Evolutionary conservation across 2,329 filamentous ascomycete species (phyloP), one percentile per base, ranked within the genome.

Genomic region (Pseudocercospora vitis): DNA sequence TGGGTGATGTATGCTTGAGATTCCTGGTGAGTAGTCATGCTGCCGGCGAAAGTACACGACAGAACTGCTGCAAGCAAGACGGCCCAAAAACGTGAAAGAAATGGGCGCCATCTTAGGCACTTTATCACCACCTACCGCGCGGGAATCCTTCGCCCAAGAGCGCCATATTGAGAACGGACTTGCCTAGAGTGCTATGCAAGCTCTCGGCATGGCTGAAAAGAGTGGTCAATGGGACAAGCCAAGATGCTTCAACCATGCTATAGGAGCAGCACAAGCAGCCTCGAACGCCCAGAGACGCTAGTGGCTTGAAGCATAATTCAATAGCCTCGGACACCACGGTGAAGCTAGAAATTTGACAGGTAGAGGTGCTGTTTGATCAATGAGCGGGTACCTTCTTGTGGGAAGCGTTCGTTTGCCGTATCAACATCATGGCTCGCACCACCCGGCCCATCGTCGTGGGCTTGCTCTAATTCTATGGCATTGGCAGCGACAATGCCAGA

Each of bases 251-350:
- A 19, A 39, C 35, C 35, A 39, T 39, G 35, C 35, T 39, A 39
- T 39, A 39, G 35, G 14, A 19, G 14, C 35, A 19, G 19, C 18
- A 6, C 35, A 9, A 23, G 35, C 14, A 39, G 35, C 35, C 35
- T 39, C 35, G 35, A 39, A 39, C 35, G 35, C 16, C 35, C 21
- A 18, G 35, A 18, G 7, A 39, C 11, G 35, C 35, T 39, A 39
- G 35, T 39, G 35, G 35, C 35, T 39, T 39, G 35, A 39, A 39
- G 35, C 18, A 39, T 23, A 39, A n/a, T n/a, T 39, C 2, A 18
- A 9, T 7, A 39, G 35, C 35, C 35, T 39, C 35, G 35, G 35
- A 39, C 14, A 2, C 35, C 11, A 23, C 35, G 35, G 21, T 39
- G 35, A 18, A 39, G 35, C 35, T 23, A 39, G 12, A 9, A 19